Evolutionary conservation across 192 early-diverging fungal species (phyloP), one percentile per base, ranked within the genome.

Genomic region (Coemansia sp.): DNA sequence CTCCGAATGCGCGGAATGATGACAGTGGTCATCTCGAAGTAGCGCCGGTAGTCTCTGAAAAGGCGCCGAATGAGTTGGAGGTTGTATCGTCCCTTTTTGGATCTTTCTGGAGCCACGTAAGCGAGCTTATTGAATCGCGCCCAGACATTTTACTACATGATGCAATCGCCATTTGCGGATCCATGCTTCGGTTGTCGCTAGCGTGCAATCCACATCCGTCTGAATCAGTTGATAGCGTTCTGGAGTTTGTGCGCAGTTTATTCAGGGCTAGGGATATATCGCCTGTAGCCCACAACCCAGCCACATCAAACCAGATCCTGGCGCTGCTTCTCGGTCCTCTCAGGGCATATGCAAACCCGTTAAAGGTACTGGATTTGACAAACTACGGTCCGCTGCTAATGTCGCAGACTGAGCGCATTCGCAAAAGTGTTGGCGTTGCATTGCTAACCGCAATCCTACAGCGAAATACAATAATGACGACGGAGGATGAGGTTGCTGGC

Each of bases 91-190:
- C 62, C 53, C 81, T 99, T 18, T 99, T 99, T 86, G 93, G 93
- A 58, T 93, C 98, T 34, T 99, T 99, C 77, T 99, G 98, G 98
- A 84, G 75, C 34, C 96, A 99, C 74, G 92, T 99, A 67, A 92
- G 91, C 33, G 89, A 93, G 45, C 87, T 98, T 34, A 91, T 99
- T 45, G 91, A 94, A 88, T 89, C 89, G 39, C 89, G 96, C 23
- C 93, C 93, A 4, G 96, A 99, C 74, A 88, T 99, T 9, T 87
- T 90, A 6, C 89, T 98, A 36, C 90, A 94, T 68, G 96, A 99
- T 65, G 87, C 95, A n/a, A 92, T 93, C 39, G 92, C 94, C 0
- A 85, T 99, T 51, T 81, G 97, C 44, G 92, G 91, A 11, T 92
- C 95, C 7, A 85, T 98, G 68, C 87, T 91, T 55, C 94, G 95